Conservation (phyloP, 2,329 filamentous ascomycete genomes). For the Trichoderma sp. region DNA sequence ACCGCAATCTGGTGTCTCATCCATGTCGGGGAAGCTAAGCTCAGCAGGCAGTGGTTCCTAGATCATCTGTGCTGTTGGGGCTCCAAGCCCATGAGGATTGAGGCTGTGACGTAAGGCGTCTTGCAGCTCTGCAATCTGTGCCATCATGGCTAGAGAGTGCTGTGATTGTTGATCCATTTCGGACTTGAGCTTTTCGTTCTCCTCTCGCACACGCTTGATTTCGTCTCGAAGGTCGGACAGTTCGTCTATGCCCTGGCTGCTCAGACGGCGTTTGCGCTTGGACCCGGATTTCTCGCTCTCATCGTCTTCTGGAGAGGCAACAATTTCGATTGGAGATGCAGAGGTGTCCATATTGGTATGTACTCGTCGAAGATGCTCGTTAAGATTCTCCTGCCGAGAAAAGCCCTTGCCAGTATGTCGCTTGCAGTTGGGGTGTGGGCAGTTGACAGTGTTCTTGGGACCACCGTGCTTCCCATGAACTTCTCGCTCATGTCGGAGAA, state of each 20-base stretch:
- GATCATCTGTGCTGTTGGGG: slow-evolving; percentile 46
- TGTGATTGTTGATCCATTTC: slow-evolving; percentile 52
- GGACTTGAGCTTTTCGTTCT: slow-evolving; percentile 60
- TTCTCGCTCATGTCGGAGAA: slow-evolving; percentile 87
- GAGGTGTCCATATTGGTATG: slow-evolving; percentile 59
- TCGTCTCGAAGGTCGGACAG: slow-evolving; percentile 62
- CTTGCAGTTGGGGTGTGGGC: slow-evolving; percentile 85
- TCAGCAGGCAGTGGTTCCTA: slow-evolving; percentile 28
- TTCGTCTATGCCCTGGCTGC: slow-evolving; percentile 42
- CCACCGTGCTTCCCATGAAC: slow-evolving; percentile 90
- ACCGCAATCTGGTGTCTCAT: neutral
- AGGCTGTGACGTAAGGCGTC: slow-evolving; percentile 43
- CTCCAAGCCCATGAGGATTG: slow-evolving; percentile 35
- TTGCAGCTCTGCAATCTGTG: slow-evolving; percentile 50
- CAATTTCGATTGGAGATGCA: slow-evolving; percentile 36
- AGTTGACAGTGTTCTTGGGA: slow-evolving; percentile 83
- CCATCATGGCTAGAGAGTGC: slow-evolving; percentile 50
- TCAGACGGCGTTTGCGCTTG: slow-evolving; percentile 50
- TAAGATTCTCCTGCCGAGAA: slow-evolving; percentile 89
- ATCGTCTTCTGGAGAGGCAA: slow-evolving; percentile 47
- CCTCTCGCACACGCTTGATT: slow-evolving; percentile 65
- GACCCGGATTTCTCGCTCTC: slow-evolving; percentile 47
- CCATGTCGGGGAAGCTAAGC: neutral
- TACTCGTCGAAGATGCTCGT: slow-evolving; percentile 89
- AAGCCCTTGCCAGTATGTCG: slow-evolving; percentile 86